Base-by-base conservation (phyloP, 305 asterid species). In the Nicotiana rustica region DNA sequence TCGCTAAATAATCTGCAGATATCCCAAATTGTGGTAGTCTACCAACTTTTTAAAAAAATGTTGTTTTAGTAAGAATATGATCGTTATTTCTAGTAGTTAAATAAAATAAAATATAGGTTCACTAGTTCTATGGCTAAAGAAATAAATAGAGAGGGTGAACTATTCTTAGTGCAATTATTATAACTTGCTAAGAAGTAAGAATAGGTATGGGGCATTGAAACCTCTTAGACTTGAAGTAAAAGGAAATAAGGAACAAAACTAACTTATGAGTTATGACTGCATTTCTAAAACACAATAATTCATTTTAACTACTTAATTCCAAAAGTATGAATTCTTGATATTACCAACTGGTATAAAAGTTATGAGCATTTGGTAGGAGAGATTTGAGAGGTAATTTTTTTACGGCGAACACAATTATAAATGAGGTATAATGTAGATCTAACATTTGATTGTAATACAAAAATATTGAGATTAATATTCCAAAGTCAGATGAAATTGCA, bases 251-350 rank as follows among this genome's bases (percentile, higher is more conserved):
- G 52, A 77, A 31, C 67, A 77, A n/a, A 77, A 17, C 80, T 56
- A 77, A 77, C 52, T 77, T 77, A 31, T 77, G 80, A 33, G 1
- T 44, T 6, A 17, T 57, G 44, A 75, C 80, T 31, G 0, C 25
- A 31, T 31, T 77, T 56, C 80, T 31, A 77, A 29, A 77, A 77
- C 67, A 77, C 6, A 55, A 77, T 77, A 77, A 77, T 77, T 77
- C 15, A 55, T 55, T 52, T 49, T 52, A 52, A 52, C 59, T 52
- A 52, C 6, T 4, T 55, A 12, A 52, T 52, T 52, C 6, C 59
- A 12, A 52, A 1, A 55, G n/a, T 13, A 55, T 14, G 5, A 13
- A 52, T 52, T 52, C n/a, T 55, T 55, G 59, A 10, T 14, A 52
- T 52, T 13, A 52, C 59, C 59, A 52, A 13, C 6, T 13, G 6